These are phyloP conservation scores for Neurospora sp. DNA, from an alignment of 495 filamentous ascomycete genomes.

Conservation along the genomic window DNA sequence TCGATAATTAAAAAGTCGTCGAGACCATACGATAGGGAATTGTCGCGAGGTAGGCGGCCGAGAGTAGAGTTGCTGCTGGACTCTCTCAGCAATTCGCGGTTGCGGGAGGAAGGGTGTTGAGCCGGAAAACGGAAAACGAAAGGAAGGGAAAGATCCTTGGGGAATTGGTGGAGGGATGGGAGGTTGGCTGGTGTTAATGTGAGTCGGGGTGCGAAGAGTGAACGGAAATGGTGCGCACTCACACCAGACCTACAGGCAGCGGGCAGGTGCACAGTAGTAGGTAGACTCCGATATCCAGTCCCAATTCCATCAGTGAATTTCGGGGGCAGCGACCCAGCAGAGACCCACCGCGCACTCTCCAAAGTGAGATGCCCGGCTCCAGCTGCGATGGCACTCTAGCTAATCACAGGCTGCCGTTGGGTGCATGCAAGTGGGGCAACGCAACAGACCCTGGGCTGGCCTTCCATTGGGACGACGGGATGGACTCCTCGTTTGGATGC, in stretches of 20 bases:
- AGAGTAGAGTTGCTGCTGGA: not conserved
- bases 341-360: not conserved
- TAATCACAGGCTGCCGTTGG: not conserved
- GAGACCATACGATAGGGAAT: not conserved
- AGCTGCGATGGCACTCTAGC: not conserved
- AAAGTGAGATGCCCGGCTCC: not conserved
- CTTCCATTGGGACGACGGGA: not conserved
- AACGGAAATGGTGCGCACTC: not conserved
- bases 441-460: not conserved
- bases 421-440: not conserved
- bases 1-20: not conserved
- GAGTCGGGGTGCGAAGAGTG: not conserved
- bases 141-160: not conserved
- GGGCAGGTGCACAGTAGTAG: not conserved
- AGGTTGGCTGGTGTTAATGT: not conserved
- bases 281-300: not conserved
- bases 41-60: not conserved
- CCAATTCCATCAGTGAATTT: not conserved
- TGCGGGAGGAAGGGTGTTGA: not conserved
- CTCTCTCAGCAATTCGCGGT: not conserved
- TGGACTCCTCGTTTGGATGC: not conserved
- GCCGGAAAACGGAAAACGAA: not conserved
- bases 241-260: not conserved
- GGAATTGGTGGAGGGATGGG: not conserved
- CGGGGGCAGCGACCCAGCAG: not conserved